These are phyloP conservation scores for Suhomyces chickasaworum DNA, from an alignment of 1,139 yeast species.

Conservation along the genomic window DNA sequence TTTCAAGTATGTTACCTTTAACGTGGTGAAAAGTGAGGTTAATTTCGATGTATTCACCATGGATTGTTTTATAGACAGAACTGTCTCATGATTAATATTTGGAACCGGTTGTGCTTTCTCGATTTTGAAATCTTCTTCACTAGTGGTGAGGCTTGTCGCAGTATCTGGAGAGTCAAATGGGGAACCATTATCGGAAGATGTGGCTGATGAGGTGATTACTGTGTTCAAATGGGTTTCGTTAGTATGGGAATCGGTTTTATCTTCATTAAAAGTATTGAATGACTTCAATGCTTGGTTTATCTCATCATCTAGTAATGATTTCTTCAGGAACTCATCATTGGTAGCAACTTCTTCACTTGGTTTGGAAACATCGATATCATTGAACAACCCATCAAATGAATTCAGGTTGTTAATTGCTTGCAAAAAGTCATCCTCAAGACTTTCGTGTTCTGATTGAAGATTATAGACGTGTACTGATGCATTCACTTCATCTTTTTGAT, in stretches of 20 bases:
- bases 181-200: slow-evolving; percentile 16
- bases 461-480: not conserved
- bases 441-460: not conserved
- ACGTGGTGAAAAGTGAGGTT: slow-evolving; percentile 33
- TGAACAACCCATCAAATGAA: not conserved
- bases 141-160: slow-evolving; percentile 18
- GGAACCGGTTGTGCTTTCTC: slow-evolving; percentile 3
- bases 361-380: not conserved
- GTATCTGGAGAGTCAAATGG: slow-evolving; percentile 23
- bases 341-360: not conserved
- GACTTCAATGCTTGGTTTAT: slow-evolving; percentile 25
- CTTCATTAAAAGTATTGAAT: slow-evolving; percentile 21
- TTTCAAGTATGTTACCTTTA: slow-evolving; percentile 38
- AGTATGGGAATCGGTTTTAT: slow-evolving; percentile 3
- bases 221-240: not conserved
- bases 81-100: slow-evolving; percentile 22
- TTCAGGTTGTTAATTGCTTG: not conserved
- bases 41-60: slow-evolving; percentile 33
- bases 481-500: not conserved
- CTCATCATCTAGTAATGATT: slow-evolving; percentile 22
- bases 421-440: not conserved
- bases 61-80: slow-evolving; percentile 29
- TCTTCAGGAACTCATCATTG: not conserved
- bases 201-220: slow-evolving; percentile 11
- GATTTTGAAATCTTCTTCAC: slow-evolving; percentile 15